phyloP scores from a whole-genome alignment of 345 rosid species.

The Zanthoxylum bungeanum region DNA sequence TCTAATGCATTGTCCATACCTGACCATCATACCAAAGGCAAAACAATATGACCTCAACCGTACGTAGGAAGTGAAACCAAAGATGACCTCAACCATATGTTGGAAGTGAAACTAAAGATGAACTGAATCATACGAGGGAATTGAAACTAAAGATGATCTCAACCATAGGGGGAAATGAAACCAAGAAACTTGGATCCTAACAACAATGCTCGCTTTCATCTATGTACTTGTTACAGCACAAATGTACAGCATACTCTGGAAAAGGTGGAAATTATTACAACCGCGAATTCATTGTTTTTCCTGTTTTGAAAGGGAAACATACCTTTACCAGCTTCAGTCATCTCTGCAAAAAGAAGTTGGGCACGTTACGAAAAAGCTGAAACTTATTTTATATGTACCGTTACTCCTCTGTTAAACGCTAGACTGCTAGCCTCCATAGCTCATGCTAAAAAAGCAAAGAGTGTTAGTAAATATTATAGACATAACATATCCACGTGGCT shows the following conservation, averaged over 20 bases:
- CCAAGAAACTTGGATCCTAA: neutral
- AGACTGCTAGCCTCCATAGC: conserved; percentile 27
- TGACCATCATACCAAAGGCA: neutral
- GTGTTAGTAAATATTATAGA: conserved; percentile 25
- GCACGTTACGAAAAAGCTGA: conserved; percentile 17
- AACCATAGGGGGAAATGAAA: neutral
- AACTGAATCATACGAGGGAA: neutral
- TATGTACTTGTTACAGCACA: neutral
- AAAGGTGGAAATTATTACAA: neutral
- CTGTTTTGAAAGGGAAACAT: conserved; percentile 27
- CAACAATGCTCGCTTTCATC: neutral
- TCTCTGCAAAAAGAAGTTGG: conserved; percentile 14
- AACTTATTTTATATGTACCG: conserved; percentile 20
- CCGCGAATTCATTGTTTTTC: neutral
- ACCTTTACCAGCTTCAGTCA: conserved; percentile 33
- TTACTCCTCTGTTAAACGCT: conserved; percentile 24
- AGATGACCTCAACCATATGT: neutral
- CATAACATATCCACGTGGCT: conserved; percentile 22
- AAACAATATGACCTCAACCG: neutral
- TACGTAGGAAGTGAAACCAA: too few relatives aligned
- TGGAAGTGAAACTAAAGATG: too few relatives aligned
- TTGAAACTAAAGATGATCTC: too few relatives aligned
- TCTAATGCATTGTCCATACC: neutral
- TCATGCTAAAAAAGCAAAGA: conserved; percentile 27
- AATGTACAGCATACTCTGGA: conserved; percentile 1